Evolutionary conservation across 352 stramenopile genomes (phyloP).

Genomic region (Elongisporangium senticosum): DNA sequence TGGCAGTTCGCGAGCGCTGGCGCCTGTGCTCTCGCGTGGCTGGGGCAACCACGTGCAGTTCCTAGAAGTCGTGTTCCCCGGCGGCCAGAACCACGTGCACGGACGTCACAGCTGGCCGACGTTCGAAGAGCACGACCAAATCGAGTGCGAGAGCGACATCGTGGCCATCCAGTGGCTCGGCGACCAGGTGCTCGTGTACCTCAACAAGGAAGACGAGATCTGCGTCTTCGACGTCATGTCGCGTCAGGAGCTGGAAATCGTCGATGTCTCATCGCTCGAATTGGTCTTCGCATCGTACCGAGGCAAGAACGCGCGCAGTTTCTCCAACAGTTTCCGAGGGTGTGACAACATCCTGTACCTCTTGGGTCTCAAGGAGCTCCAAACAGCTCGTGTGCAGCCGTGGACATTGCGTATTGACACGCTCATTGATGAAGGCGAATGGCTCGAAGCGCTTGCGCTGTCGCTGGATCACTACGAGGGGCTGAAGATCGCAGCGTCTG

Average conservation of each 20-base stretch:
- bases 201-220: conserved; percentile 94
- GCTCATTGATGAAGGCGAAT: conserved; percentile 94
- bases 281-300: conserved; percentile 92
- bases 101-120: conserved; percentile 89
- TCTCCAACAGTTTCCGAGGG: conserved; percentile 87
- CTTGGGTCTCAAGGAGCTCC: conserved; percentile 90
- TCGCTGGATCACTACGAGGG: conserved; percentile 95
- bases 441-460: conserved; percentile 95
- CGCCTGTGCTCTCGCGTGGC: conserved; percentile 88
- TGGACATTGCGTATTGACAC: conserved; percentile 92
- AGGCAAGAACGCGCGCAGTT: conserved; percentile 76
- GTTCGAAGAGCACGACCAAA: conserved; percentile 93
- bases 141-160: conserved; percentile 83
- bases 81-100: conserved; percentile 66
- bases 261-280: conserved; percentile 92
- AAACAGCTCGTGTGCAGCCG: conserved; percentile 87
- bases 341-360: conserved; percentile 93
- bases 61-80: conserved; percentile 82
- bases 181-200: conserved; percentile 93
- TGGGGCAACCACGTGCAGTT: conserved; percentile 94
- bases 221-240: conserved; percentile 96
- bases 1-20: conserved; percentile 74
- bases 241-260: conserved; percentile 92
- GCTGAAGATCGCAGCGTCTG: conserved; percentile 72
- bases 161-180: conserved; percentile 95